These are phyloP conservation scores for Penicillium angulare DNA, from an alignment of 495 filamentous ascomycete species.

Conservation along the genomic window DNA sequence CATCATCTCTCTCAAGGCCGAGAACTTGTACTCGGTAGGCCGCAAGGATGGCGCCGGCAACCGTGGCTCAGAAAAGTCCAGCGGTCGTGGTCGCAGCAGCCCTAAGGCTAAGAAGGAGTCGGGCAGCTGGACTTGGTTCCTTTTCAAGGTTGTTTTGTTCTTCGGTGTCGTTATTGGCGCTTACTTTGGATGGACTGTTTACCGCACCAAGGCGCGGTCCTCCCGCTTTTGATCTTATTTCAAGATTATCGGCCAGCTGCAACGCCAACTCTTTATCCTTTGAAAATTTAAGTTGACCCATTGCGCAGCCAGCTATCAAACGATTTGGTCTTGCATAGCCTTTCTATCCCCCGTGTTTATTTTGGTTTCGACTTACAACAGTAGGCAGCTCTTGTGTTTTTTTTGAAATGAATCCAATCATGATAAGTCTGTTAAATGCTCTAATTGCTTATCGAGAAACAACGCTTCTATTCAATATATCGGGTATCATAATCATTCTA, in stretches of 20 bases:
- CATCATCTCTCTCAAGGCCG: constrained; percentile 82
- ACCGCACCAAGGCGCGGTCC: constrained; percentile 66
- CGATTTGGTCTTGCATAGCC: constrained; percentile 29
- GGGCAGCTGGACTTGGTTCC: constrained; percentile 88
- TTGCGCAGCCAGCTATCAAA: constrained; percentile 12
- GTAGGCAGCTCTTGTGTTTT: constrained; percentile 13
- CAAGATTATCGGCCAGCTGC: background rate
- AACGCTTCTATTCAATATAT: no score
- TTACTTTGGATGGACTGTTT: constrained; percentile 85
- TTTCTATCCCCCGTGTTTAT: constrained; percentile 11
- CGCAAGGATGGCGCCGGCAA: constrained; percentile 34
- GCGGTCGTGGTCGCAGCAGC: constrained; percentile 35
- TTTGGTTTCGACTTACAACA: constrained; percentile 9
- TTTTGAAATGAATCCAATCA: constrained; percentile 29
- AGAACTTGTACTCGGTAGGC: constrained; percentile 79
- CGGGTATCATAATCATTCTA: constrained; percentile 5
- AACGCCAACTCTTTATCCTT: background rate
- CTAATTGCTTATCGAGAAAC: no score
- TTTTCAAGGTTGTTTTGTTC: constrained; percentile 81
- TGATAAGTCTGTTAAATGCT: constrained; percentile 8
- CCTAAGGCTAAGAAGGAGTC: constrained; percentile 29
- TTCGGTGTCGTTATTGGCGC: constrained; percentile 63
- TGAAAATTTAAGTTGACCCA: background rate
- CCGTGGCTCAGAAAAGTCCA: constrained; percentile 32
- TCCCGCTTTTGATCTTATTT: constrained; percentile 74